These are phyloP conservation scores for Xylaria intraflava DNA, from an alignment of 495 filamentous ascomycete genomes.

Conservation along the genomic window DNA sequence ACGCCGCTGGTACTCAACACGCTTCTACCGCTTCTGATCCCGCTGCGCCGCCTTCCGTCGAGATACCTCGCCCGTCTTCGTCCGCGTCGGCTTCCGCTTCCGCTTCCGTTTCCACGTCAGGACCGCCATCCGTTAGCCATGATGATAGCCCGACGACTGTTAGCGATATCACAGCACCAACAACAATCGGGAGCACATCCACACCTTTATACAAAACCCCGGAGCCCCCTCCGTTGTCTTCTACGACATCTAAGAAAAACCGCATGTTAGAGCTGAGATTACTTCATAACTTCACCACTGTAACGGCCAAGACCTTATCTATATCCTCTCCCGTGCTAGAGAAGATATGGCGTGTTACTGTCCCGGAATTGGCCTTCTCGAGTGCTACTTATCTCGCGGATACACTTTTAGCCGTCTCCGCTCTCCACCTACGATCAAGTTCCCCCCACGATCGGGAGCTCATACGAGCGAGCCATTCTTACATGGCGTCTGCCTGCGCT, in stretches of 20 bases:
- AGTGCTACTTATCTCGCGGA: slow-evolving; percentile 47
- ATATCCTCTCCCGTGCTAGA: slow-evolving; percentile 41
- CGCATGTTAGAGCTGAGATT: slow-evolving; percentile 47
- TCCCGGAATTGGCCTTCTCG: slow-evolving; percentile 49
- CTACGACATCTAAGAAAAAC: slow-evolving; percentile 32
- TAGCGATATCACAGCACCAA: slow-evolving; percentile 22
- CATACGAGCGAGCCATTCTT: slow-evolving; percentile 48
- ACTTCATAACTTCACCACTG: slow-evolving; percentile 49
- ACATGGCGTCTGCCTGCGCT: slow-evolving; percentile 50
- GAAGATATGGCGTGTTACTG: slow-evolving; percentile 47
- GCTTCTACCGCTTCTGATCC: slow-evolving; percentile 5
- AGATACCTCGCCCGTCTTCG: slow-evolving; percentile 24
- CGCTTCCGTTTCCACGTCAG: slow-evolving; percentile 17
- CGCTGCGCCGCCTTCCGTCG: too few species aligned
- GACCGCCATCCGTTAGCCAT: slow-evolving; percentile 22
- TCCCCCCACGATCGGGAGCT: slow-evolving; percentile 45
- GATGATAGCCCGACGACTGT: slow-evolving; percentile 25
- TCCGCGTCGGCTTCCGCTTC: slow-evolving; percentile 21
- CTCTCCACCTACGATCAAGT: slow-evolving; percentile 46
- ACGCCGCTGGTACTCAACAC: slow-evolving; percentile 6
- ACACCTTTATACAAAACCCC: slow-evolving; percentile 33
- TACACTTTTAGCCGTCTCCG: slow-evolving; percentile 50
- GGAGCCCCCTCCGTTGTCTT: slow-evolving; percentile 28
- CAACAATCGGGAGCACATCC: slow-evolving; percentile 18
- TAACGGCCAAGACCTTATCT: slow-evolving; percentile 48